Evolutionary conservation across 2,329 filamentous ascomycete genomes (phyloP).

Genomic region (Chrysoporthe cubensis): DNA sequence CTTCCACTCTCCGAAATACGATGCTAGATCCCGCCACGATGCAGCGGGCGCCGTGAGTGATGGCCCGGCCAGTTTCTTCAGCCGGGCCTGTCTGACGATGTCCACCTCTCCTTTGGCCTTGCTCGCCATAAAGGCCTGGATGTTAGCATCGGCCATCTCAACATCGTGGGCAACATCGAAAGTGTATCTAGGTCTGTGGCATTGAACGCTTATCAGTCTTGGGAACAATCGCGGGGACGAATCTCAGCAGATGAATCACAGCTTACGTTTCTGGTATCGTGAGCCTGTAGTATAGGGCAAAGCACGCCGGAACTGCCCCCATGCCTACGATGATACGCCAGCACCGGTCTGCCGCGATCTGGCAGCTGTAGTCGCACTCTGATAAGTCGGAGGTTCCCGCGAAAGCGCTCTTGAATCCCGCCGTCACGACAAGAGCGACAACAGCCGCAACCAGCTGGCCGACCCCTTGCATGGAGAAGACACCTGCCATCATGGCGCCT

Average conservation of each 20-base stretch:
- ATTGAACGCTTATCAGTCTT: neutral
- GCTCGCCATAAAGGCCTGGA: constrained; percentile 61
- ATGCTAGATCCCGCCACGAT: constrained; percentile 68
- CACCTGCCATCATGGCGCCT: constrained; percentile 80
- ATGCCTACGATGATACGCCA: constrained; percentile 84
- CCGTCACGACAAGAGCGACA: constrained; percentile 70
- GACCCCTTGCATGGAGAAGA: constrained; percentile 84
- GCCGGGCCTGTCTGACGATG: constrained; percentile 52
- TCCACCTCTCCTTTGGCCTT: constrained; percentile 53
- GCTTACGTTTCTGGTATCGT: constrained; percentile 77
- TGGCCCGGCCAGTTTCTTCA: constrained; percentile 55
- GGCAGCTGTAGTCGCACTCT: constrained; percentile 65
- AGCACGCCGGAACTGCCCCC: constrained; percentile 75
- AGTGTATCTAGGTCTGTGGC: constrained; percentile 46
- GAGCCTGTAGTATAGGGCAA: constrained; percentile 83
- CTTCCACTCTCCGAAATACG: constrained; percentile 71
- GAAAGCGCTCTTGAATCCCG: constrained; percentile 62
- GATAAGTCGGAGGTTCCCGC: constrained; percentile 44
- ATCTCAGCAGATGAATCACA: constrained; percentile 58
- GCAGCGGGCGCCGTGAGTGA: constrained; percentile 68
- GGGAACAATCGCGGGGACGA: no score
- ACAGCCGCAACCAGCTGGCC: constrained; percentile 76
- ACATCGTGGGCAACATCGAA: constrained; percentile 79
- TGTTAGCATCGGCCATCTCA: constrained; percentile 74
- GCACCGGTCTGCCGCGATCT: constrained; percentile 74